Evolutionary conservation across 2,329 filamentous ascomycete genomes (phyloP).

Genomic region (Trichoderma asperellum): DNA sequence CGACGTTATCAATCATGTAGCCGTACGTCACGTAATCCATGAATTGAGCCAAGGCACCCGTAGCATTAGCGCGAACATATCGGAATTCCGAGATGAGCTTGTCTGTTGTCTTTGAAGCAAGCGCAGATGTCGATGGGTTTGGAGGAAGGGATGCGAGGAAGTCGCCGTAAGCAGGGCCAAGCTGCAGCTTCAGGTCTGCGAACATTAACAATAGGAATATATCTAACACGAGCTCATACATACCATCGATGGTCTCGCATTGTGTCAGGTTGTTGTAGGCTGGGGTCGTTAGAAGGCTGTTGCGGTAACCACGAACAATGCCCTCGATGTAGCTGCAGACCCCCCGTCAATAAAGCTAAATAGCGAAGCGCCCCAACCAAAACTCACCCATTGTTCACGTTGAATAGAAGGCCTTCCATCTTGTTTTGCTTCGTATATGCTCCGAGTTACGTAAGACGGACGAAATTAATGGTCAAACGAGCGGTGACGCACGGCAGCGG

Average conservation of each 20-base stretch:
- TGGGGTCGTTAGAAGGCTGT: constrained; percentile 83
- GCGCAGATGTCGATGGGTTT: constrained; percentile 93
- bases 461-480: constrained; percentile 1
- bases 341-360: constrained; percentile 24
- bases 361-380: background rate
- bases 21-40: constrained; percentile 98
- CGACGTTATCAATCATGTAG: constrained; percentile 99
- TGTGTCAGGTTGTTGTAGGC: constrained; percentile 96
- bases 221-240: constrained; percentile 34
- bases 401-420: constrained; percentile 95
- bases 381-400: constrained; percentile 85
- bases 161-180: constrained; percentile 94
- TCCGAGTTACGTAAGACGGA: background rate
- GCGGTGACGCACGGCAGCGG: background rate
- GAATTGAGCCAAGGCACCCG: constrained; percentile 88
- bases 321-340: constrained; percentile 84
- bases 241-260: constrained; percentile 97
- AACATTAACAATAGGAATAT: background rate
- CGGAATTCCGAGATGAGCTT: constrained; percentile 98
- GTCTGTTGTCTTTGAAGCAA: constrained; percentile 94
- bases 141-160: constrained; percentile 92
- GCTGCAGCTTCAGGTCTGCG: constrained; percentile 94
- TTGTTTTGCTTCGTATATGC: constrained; percentile 14
- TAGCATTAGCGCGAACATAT: constrained; percentile 92
- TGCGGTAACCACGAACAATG: constrained; percentile 95